phyloP scores from a whole-genome alignment of 164 flowering plant genomes.

The Buxus sempervirens region DNA sequence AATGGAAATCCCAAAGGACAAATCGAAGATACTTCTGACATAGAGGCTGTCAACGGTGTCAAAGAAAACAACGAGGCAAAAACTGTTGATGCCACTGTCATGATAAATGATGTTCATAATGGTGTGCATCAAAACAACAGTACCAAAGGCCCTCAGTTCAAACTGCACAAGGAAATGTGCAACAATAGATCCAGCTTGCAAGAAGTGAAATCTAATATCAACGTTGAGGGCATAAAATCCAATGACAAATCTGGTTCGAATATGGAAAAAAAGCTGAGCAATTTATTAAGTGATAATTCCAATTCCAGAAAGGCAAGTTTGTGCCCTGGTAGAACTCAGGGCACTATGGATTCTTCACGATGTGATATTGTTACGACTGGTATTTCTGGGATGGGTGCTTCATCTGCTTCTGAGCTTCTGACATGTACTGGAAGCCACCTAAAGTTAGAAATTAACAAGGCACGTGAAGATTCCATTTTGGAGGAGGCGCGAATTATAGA shows the following conservation, averaged over 20 bases:
- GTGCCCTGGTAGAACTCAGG: slow-evolving; percentile 22
- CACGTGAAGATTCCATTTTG: slow-evolving; percentile 70
- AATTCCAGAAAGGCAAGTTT: slow-evolving; percentile 17
- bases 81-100: slow-evolving; percentile 24
- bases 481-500: slow-evolving; percentile 80
- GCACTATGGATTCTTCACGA: slow-evolving; percentile 17
- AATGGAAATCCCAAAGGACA: slow-evolving; percentile 34
- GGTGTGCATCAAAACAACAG: slow-evolving; percentile 19
- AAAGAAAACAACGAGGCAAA: slow-evolving; percentile 31
- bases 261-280: slow-evolving; percentile 24
- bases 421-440: slow-evolving; percentile 21
- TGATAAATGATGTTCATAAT: slow-evolving; percentile 15
- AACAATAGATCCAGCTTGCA: slow-evolving; percentile 22
- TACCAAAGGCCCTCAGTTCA: slow-evolving; percentile 25
- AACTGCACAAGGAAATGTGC: slow-evolving; percentile 31
- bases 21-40: slow-evolving; percentile 21
- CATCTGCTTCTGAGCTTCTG: slow-evolving; percentile 29
- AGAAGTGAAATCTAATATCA: slow-evolving; percentile 23
- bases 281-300: slow-evolving; percentile 15
- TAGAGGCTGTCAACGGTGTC: slow-evolving; percentile 16
- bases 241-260: slow-evolving; percentile 20
- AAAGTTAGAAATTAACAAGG: slow-evolving; percentile 37
- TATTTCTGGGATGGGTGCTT: slow-evolving; percentile 20
- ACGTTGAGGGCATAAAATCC: slow-evolving; percentile 21
- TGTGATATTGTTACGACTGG: slow-evolving; percentile 24